Percentiles rank a stretch among this genome's conserved stretches.
Evolutionary conservation across 2,329 filamentous ascomycete genomes (phyloP).

Genomic region (Pseudocercospora musae): DNA sequence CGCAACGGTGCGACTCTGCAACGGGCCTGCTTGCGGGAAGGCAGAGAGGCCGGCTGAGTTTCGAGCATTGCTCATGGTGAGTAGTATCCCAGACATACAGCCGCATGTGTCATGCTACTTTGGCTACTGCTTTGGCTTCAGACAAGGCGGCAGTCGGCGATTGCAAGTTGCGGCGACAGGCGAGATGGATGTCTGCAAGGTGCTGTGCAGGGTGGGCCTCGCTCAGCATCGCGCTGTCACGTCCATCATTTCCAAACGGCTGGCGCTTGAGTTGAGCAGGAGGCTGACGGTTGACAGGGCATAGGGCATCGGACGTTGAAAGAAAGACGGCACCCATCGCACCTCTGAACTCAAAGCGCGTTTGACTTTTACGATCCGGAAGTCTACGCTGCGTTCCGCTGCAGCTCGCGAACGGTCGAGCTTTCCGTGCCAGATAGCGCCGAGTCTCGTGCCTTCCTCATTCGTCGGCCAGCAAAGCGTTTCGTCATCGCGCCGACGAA

Average conservation of each 20-base stretch:
- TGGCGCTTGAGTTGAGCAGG: neutral
- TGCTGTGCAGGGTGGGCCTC: neutral
- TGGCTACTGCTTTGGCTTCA: neutral
- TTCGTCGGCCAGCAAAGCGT: conserved; percentile 24
- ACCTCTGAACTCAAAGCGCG: conserved; percentile 22
- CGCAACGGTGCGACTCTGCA: conserved; percentile 13
- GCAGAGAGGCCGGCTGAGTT: neutral
- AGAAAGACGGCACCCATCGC: conserved; percentile 20
- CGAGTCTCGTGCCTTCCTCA: conserved; percentile 9
- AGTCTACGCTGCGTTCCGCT: conserved; percentile 16
- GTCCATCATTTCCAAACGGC: neutral
- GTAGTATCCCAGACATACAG: neutral
- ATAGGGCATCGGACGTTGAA: conserved; percentile 19
- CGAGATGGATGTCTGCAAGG: neutral
- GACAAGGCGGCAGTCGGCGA: too few species aligned
- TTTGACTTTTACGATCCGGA: conserved; percentile 23
- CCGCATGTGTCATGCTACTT: neutral
- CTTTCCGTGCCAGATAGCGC: too few species aligned
- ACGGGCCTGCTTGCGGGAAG: neutral
- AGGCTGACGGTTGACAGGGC: conserved; percentile 15
- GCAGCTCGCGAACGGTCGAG: conserved; percentile 1
- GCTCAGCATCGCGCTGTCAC: neutral
- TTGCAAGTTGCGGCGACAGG: neutral
- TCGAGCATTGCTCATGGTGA: conserved; percentile 1
- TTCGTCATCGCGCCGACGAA: conserved; percentile 17